Evolutionary conservation across 1,284 basidiomycete species (phyloP), one percentile per base, ranked within the genome.

Genomic region (Bondarzewia mesenterica): DNA sequence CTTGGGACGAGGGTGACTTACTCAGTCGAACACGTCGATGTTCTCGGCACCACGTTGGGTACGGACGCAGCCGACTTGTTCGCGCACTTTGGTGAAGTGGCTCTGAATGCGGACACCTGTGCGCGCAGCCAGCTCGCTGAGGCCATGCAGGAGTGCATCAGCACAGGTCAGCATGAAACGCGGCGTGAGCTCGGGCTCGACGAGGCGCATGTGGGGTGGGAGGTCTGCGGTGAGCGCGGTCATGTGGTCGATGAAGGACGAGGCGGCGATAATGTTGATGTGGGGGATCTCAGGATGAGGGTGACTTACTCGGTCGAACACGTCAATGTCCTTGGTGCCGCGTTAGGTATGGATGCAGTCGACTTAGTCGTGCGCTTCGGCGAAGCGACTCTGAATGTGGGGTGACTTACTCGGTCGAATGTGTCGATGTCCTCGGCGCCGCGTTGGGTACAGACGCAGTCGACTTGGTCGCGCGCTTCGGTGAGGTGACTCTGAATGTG

Each of bases 111-210:
- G 70, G 7, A 82, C 62, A 22, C 50, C 49, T 8, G 65, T 64
- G 39, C 72, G 58, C 18, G 62, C 60, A 0, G 80, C 72, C 0
- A 89, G 63, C 10, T 69, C 60, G 5, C 76, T 80, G 0, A 91
- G 67, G 5, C 76, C 80, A 16, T 54, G 51, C 0, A 90, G 69
- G 29, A 89, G 68, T 45, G 74, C 76, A 46, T 85, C 70, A 1
- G 84, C 82, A 61, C 87, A 91, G 0, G 86, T 87, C 0, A 88
- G 89, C 2, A 90, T 80, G 55, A 91, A 91, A 6, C 89, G 78
- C 2, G 89, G 88, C 0, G 89, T 90, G 47, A 92, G 62, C n/a
- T 90, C 84, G 0, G 89, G 87, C 50, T 85, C 75, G 2, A 91
- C 74, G 12, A 89, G 71, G 5, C 71, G 71, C 43, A 63, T 57